Evolutionary conservation across 2,329 filamentous ascomycete genomes (phyloP), one percentile per base, ranked within the genome.

Genomic region (Pseudocercospora fuligena): DNA sequence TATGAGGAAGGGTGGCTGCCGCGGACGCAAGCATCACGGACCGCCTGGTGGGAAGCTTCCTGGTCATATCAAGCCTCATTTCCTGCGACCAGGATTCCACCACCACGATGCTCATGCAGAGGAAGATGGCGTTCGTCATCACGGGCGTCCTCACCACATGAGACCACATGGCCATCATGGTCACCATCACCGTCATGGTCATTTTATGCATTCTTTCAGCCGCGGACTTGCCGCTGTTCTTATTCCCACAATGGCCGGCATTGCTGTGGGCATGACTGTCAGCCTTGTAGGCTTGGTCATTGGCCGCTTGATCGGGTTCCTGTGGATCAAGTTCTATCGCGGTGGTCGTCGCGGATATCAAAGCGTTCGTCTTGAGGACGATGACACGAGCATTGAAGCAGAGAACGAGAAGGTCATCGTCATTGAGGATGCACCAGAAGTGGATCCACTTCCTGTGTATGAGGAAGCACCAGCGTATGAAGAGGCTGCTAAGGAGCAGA

Each of bases 241-340:
- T 57, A 82, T 92, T 46, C 90, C 91, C 1, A 83, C 92, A 61
- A 80, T 90, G 61, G 84, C 92, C 69, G 91, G 91, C 66, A 84
- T 92, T 69, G 84, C 88, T 25, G 88, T 89, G 53, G 91, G 90
- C 74, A 85, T 92, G 63, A 83, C 84, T 31, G 88, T 90, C 69
- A 90, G 89, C 78, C 77, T 91, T 47, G 76, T 92, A 56, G 89
- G 88, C 63, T 90, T 92, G 85, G 80, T 89, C 65, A 77, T 90
- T 47, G 89, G 89, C 68, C 88, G 86, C 60, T 72, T 90, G 61
- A 81, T 88, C 62, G 84, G 89, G 60, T 87, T 86, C 65, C 59
- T 89, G 27, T 87, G 87, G 82, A 85, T 86, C 69, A 79, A 83
- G 67, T 76, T 89, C 67, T 80, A 81, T 73, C 85, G 86, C 61